Percentiles rank a stretch among this genome's conserved stretches.
Conservation (phyloP, 2,329 filamentous ascomycete genomes). For the Drechslerella dactyloides region DNA sequence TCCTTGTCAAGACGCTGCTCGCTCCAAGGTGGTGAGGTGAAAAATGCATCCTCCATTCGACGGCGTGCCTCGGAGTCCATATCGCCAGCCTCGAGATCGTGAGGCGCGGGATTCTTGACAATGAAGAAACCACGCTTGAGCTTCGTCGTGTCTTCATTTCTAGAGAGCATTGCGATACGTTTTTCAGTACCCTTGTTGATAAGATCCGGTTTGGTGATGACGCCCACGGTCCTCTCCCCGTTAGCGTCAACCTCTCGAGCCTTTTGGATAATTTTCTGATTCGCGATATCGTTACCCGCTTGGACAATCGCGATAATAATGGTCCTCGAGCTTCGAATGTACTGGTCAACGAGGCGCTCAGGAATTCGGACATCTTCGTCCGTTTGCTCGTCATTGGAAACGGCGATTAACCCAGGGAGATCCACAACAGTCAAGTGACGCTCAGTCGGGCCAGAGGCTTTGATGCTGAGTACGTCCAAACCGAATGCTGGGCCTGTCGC, state of each 20-base stretch:
- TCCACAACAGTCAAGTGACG: constrained; percentile 62
- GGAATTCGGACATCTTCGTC: constrained; percentile 57
- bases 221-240: constrained; percentile 59
- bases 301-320: constrained; percentile 62
- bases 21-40: constrained; percentile 60
- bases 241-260: constrained; percentile 56
- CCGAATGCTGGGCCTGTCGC: constrained; percentile 51
- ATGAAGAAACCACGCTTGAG: constrained; percentile 58
- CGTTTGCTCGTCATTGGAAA: constrained; percentile 57
- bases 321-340: constrained; percentile 59
- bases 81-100: constrained; percentile 57
- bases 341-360: constrained; percentile 58
- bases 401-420: constrained; percentile 61
- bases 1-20: constrained; percentile 55
- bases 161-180: constrained; percentile 57
- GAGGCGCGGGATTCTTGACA: constrained; percentile 57
- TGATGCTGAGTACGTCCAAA: constrained; percentile 55
- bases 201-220: constrained; percentile 69
- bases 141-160: constrained; percentile 61
- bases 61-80: constrained; percentile 59
- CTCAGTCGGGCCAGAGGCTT: constrained; percentile 52
- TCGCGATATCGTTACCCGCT: constrained; percentile 59
- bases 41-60: constrained; percentile 61
- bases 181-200: constrained; percentile 58
- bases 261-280: constrained; percentile 58